phyloP scores from a whole-genome alignment of 2,329 filamentous ascomycete species.

The Colletotrichum costaricense region DNA sequence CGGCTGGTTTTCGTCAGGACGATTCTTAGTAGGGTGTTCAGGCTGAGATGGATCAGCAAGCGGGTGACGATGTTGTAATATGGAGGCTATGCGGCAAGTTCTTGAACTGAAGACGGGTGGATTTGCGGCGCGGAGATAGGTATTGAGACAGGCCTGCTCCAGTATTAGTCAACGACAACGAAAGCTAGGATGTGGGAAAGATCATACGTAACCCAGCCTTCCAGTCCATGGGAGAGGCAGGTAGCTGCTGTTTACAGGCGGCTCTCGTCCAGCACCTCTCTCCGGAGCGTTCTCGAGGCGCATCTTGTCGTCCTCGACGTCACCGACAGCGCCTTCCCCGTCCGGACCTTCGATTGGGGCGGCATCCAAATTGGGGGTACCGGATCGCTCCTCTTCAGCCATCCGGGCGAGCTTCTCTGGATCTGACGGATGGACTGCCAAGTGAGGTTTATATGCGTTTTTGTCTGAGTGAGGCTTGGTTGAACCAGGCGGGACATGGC shows the following conservation, averaged over 20 bases:
- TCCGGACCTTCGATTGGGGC: conserved; percentile 39
- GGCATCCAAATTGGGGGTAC: conserved; percentile 34
- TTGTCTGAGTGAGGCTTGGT: background rate
- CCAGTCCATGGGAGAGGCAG: conserved; percentile 93
- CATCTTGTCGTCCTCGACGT: conserved; percentile 34
- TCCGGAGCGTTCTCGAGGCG: conserved; percentile 42
- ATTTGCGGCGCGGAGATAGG: conserved; percentile 84
- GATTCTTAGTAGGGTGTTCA: conserved; percentile 86
- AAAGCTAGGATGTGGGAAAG: background rate
- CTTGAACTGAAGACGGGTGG: conserved; percentile 91
- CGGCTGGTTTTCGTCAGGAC: conserved; percentile 79
- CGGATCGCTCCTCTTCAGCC: conserved; percentile 15
- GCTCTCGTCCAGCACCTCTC: conserved; percentile 64
- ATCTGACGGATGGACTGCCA: background rate
- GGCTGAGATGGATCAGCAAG: conserved; percentile 80
- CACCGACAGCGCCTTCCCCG: conserved; percentile 38
- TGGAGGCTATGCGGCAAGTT: conserved; percentile 91
- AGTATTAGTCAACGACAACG: background rate
- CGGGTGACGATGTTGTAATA: conserved; percentile 88
- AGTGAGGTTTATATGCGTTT: background rate
- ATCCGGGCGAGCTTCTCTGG: conserved; percentile 22
- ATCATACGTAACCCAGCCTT: conserved; percentile 83
- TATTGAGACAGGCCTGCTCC: conserved; percentile 84
- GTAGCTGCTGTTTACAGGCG: conserved; percentile 84
- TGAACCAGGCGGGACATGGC: conserved; percentile 40